These are phyloP conservation scores for Verticillium nubilum DNA, from an alignment of 2,329 filamentous ascomycete species.

Conservation along the genomic window DNA sequence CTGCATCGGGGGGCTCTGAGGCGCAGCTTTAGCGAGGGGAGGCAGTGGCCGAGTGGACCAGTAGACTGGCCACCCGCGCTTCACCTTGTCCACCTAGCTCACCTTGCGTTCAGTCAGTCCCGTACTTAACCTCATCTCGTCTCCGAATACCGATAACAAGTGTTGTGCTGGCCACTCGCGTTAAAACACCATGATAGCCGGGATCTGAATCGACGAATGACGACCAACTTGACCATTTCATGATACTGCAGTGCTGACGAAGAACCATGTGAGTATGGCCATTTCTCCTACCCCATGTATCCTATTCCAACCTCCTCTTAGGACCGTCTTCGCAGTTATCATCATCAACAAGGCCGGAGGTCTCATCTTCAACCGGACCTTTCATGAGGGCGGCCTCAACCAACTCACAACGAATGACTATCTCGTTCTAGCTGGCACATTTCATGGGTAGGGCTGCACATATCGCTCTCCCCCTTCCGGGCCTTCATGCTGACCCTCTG, in stretches of 20 bases:
- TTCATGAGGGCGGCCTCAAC: constrained; percentile 77
- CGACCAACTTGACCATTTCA: background rate
- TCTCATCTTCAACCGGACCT: constrained; percentile 92
- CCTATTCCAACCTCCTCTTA: constrained; percentile 28
- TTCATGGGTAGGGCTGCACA: constrained; percentile 69
- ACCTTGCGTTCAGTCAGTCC: no score
- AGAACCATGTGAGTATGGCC: background rate
- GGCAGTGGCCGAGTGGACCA: background rate
- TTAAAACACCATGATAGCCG: background rate
- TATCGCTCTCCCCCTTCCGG: constrained; percentile 17
- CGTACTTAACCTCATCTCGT: background rate
- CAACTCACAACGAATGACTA: constrained; percentile 94
- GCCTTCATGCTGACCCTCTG: background rate
- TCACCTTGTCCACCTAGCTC: background rate
- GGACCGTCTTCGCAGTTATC: constrained; percentile 92
- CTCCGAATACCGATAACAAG: background rate
- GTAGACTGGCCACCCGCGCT: background rate
- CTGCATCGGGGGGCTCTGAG: background rate
- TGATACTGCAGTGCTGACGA: background rate
- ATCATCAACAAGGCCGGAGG: constrained; percentile 99
- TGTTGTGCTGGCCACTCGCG: background rate
- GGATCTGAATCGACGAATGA: background rate
- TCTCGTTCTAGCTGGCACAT: constrained; percentile 92
- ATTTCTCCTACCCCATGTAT: background rate
- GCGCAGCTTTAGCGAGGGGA: background rate